Evolutionary conservation across 2,329 filamentous ascomycete species (phyloP), one percentile per base, ranked within the genome.

Genomic region (Botrytis hyacinthi): DNA sequence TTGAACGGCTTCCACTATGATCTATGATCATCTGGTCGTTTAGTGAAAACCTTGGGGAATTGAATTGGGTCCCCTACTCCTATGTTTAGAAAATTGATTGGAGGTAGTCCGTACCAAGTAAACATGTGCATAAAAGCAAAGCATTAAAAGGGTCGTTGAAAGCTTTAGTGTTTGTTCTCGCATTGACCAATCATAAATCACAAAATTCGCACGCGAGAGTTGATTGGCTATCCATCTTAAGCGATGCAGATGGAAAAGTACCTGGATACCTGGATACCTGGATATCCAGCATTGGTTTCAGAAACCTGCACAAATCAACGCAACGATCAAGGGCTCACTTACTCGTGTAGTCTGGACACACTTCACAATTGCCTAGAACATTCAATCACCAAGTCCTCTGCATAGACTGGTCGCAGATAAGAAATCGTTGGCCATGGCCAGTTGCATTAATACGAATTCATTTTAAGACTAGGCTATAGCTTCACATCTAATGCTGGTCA

Each of bases 171-270:
- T 26, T 35, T 67, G 35, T 6, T 60, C 46, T 66, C 73, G 42
- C 10, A 65, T 40, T 44, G 62, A 54, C 74, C 74, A 75, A 75
- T 74, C 73, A 75, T n/a, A 57, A 37, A 22, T 12, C 32, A 42
- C 83, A 4, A 51, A 14, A 44, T 46, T 65, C 54, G 63, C 74
- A 75, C 73, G 74, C 65, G 37, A 40, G 29, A 42, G 29, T 67
- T 72, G 44, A 72, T 67, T 67, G 70, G 70, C 29, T 72, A 10
- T 54, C 26, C 59, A 51, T 26, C 20, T 66, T 66, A 69, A 66
- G 69, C 69, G 46, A 57, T 57, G 46, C 22, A 65, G 29, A 57
- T 61, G 46, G 22, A 69, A 32, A 54, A 42, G 37, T 65, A 35
- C 48, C 48, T 14, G 22, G 44, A 42, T 6, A 42, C 40, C 37